Evolutionary conservation across 179 eudicot genomes (phyloP), one percentile per base, ranked within the genome.

Genomic region (Beta macrorhiza): DNA sequence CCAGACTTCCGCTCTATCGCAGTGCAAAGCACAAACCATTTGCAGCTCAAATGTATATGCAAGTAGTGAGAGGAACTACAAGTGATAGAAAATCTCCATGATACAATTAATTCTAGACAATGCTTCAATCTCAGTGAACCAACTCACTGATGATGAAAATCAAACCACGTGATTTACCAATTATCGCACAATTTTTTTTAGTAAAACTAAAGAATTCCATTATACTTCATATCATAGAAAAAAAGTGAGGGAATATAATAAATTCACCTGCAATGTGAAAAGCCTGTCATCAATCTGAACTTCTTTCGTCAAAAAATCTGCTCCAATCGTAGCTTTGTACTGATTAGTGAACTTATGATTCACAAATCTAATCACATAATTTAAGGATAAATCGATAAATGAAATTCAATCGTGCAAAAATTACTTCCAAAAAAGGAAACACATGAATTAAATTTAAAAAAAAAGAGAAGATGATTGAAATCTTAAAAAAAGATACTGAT

Each of bases 401-500:
- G 72, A 14, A 29, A 37, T 14, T 47, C 37, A n/a, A 75, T 7
- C 32, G 76, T 58, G 56, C 25, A 79, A 45, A 58, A 20, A 10
- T n/a, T 8, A 44, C 65, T 45, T 22, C 68, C 59, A 20, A 32
- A 44, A 20, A 20, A 4, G 0, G 52, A 68, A 56, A 45, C 65
- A 42, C 12, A 63, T 3, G 44, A 22, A 81, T 16, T 15, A 44
- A 44, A 17, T 20, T 29, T 37, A 1, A 37, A 45, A 37, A 79
- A 45, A 63, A 6, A 57, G 32, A 29, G 1, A 45, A 14, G 22
- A 22, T 47, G 3, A 71, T 80, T 37, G 65, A 67, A 81, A 79
- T 49, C 63, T 45, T 16, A 61, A 37, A 61, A 68, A 78, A 88
- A 86, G 88, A 87, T 92, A 92, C 96, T 92, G 96, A 82, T 92